A percentile compares a stretch with the other conserved stretches of the same genome.
phyloP scores from a whole-genome alignment of 2,329 filamentous ascomycete species.

The Mycosphaerelloides madeirae region DNA sequence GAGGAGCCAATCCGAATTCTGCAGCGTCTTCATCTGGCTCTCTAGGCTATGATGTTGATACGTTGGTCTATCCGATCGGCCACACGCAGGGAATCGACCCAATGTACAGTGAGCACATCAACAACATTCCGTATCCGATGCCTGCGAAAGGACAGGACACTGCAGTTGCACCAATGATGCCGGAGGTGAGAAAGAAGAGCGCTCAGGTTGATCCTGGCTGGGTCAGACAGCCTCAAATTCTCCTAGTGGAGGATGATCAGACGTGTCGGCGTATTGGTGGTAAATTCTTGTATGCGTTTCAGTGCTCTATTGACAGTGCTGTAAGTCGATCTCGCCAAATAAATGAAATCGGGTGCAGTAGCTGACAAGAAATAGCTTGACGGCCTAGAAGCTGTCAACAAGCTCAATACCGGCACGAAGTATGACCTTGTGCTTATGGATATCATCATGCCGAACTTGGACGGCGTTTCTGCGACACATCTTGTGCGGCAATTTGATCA shows the following conservation, averaged over 20 bases:
- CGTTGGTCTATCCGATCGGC: slow-evolving; percentile 84
- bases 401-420: slow-evolving; percentile 63
- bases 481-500: slow-evolving; percentile 84
- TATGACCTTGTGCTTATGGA: slow-evolving; percentile 58
- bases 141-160: slow-evolving; percentile 59
- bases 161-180: slow-evolving; percentile 39
- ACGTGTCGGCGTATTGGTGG: slow-evolving; percentile 63
- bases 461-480: slow-evolving; percentile 90
- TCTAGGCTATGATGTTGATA: slow-evolving; percentile 57
- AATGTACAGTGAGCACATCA: slow-evolving; percentile 88
- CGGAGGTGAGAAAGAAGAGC: slow-evolving; percentile 58
- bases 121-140: slow-evolving; percentile 84
- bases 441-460: slow-evolving; percentile 92
- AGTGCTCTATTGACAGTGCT: slow-evolving; percentile 59
- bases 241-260: slow-evolving; percentile 80
- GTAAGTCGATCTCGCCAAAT: slow-evolving; percentile 41
- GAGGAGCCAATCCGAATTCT: slow-evolving; percentile 40
- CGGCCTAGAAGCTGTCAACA: slow-evolving; percentile 85
- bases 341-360: slow-evolving; percentile 2
- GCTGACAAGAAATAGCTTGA: slow-evolving; percentile 58
- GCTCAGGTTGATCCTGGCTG: slow-evolving; percentile 59
- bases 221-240: slow-evolving; percentile 67
- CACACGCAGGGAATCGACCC: slow-evolving; percentile 90
- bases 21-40: slow-evolving; percentile 45
- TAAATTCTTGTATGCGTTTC: slow-evolving; percentile 62